Base-by-base conservation (phyloP, 345 rosid species). In the Boechera stricta region DNA sequence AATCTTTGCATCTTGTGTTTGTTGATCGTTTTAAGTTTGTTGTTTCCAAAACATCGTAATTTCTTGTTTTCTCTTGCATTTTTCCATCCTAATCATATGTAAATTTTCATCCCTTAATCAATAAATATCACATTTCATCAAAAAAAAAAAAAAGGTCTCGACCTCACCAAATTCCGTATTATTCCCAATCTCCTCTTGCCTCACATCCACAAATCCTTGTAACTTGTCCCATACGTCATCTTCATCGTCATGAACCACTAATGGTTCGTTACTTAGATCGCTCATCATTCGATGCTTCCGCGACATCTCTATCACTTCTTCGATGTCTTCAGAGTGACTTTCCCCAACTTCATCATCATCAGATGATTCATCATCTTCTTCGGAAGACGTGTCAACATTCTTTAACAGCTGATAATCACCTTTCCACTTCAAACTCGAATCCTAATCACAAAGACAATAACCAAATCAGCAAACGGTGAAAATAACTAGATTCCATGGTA, bases 361-460 rank as follows among this genome's bases (percentile, higher is more conserved):
- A 36, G 58, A 72, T 24, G 59, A 33, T 11, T 72, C 49, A 10
- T 44, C 29, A 21, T 60, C 76, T n/a, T 73, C 63, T 73, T 73
- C 26, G 7, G 64, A 73, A 64, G 64, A 42, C 28, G 28, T 64
- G 32, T 42, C 71, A 29, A 8, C 38, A 54, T 54, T 24, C 13
- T 41, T 54, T 21, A 73, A 53, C 56, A n/a, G 53, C 53, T 48
- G 9, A 48, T 48, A 48, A 16, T 6, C 64, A 64, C 16, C 24
- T 41, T 47, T 41, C 35, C 56, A 38, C 28, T 28, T 31, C 71
- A 21, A 29, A 41, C 45, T 16, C 47, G 9, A 64, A 18, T 9
- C 70, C 55, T 73, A 53, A 72, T 51, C 62, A 72, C 13, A 72
- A 72, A 51, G n/a, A 63, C 12, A 51, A 28, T 35, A 26, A 60